Evolutionary conservation across 1,284 basidiomycete genomes (phyloP).

Genomic region (Ustilago esculenta): DNA sequence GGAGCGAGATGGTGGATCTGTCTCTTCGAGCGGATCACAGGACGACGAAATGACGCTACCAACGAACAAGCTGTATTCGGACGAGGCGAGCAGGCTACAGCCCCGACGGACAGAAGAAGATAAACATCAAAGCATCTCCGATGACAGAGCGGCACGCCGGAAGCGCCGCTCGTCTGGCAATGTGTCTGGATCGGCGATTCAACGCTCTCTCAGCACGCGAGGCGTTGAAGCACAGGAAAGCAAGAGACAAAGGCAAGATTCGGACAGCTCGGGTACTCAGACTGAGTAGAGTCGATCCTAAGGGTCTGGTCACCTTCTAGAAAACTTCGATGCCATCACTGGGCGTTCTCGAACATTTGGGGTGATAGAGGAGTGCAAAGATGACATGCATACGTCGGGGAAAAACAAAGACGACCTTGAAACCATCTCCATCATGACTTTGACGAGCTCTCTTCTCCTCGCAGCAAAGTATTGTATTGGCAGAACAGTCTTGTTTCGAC

Average conservation of each 20-base stretch:
- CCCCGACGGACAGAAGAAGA: no score
- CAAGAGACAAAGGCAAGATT: constrained; percentile 8
- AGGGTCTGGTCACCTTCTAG: no score
- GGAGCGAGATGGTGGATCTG: background rate
- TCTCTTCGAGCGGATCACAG: constrained; percentile 4
- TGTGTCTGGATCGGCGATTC: background rate
- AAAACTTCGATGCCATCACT: no score
- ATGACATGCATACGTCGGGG: no score
- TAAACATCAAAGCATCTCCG: background rate
- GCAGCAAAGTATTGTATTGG: no score
- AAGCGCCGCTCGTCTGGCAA: background rate
- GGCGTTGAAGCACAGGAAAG: background rate
- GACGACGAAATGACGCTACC: constrained; percentile 20
- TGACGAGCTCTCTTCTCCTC: no score
- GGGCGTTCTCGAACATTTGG: no score
- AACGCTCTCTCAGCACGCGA: background rate
- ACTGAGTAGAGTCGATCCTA: background rate
- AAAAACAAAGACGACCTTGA: no score
- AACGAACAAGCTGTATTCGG: constrained; percentile 1
- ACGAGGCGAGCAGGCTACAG: background rate
- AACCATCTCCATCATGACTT: no score
- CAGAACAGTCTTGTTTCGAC: no score
- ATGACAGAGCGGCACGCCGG: background rate
- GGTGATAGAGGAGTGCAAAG: no score
- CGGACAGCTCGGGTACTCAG: constrained; percentile 2